These are phyloP conservation scores for Moesziomyces aphidis DNA, from an alignment of 1,284 basidiomycete species.

Conservation along the genomic window DNA sequence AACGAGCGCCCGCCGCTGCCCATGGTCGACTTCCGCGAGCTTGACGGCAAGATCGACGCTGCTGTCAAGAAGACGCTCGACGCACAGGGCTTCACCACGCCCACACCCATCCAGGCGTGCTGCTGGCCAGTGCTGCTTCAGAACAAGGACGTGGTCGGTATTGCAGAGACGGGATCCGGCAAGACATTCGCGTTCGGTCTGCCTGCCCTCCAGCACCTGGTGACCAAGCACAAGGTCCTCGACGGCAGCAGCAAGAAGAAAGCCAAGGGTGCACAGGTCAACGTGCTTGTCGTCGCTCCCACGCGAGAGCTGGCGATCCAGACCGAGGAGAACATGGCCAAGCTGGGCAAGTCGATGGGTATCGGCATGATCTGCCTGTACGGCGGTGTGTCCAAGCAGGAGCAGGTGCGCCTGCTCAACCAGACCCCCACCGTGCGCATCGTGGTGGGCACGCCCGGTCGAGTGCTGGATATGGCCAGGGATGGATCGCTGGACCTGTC, in stretches of 20 bases:
- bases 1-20: constrained; percentile 71
- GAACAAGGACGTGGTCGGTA: constrained; percentile 90
- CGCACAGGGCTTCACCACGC: constrained; percentile 80
- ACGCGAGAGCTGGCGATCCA: constrained; percentile 95
- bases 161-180: constrained; percentile 91
- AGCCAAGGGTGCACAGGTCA: constrained; percentile 70
- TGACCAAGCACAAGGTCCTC: constrained; percentile 69
- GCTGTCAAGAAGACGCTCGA: constrained; percentile 73
- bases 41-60: constrained; percentile 75
- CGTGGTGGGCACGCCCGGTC: constrained; percentile 93
- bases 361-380: constrained; percentile 88
- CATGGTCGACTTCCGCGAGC: constrained; percentile 80
- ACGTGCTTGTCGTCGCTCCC: constrained; percentile 88
- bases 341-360: constrained; percentile 80
- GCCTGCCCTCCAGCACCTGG: constrained; percentile 81
- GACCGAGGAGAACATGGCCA: constrained; percentile 85
- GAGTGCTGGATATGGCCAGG: constrained; percentile 89
- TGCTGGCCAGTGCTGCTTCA: constrained; percentile 90
- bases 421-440: constrained; percentile 74
- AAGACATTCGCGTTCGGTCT: constrained; percentile 98
- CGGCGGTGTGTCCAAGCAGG: constrained; percentile 89
- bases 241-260: constrained; percentile 55
- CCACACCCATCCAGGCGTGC: constrained; percentile 95
- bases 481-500: constrained; percentile 78
- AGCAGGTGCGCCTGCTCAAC: constrained; percentile 76